Evolutionary conservation across 176 grass and related monocot genomes (phyloP), one percentile per base, ranked within the genome.

Genomic region (Carex cristatella): DNA sequence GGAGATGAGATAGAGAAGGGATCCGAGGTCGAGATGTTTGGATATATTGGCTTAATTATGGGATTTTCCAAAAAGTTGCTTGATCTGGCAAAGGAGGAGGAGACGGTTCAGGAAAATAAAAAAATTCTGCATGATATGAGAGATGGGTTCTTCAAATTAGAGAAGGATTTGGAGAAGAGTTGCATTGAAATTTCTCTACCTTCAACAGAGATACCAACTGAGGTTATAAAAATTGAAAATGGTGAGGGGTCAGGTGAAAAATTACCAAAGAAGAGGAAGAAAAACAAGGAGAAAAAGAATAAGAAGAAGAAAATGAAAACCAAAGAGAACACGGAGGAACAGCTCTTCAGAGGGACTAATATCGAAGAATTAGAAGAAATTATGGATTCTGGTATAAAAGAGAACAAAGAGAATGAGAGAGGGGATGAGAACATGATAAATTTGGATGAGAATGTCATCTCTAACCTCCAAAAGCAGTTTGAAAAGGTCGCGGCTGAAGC

Each of bases 391-490:
- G 48, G 77, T 85, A 61, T 19, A 27, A 89, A 87, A 44, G 54
- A 69, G 67, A 87, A 89, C 35, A 81, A 85, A 38, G 83, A 89
- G 81, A 87, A 78, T 59, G 71, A 51, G 64, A 89, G 85, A 85
- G 87, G 40, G 44, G 33, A 59, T 84, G 85, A 94, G 35, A 60
- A 57, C 38, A 86, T 67, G 61, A 83, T 99, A 73, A 88, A 84
- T 86, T 91, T 95, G 83, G 86, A 95, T 68, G 91, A 95, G 37
- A 38, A 57, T 38, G 28, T 87, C 14, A 92, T 91, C 64, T 99
- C 96, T 18, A 99, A 99, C 86, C 91, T 99, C 11, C 96, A 95
- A 72, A 95, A 89, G 81, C 96, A 95, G 81, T 99, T 99, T 81
- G 96, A 99, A 86, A 99, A 88, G 31, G 96, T 57, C 9, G 93